phyloP scores from a whole-genome alignment of 1,284 basidiomycete genomes.

The Austroboletus novae-zelandiae region DNA sequence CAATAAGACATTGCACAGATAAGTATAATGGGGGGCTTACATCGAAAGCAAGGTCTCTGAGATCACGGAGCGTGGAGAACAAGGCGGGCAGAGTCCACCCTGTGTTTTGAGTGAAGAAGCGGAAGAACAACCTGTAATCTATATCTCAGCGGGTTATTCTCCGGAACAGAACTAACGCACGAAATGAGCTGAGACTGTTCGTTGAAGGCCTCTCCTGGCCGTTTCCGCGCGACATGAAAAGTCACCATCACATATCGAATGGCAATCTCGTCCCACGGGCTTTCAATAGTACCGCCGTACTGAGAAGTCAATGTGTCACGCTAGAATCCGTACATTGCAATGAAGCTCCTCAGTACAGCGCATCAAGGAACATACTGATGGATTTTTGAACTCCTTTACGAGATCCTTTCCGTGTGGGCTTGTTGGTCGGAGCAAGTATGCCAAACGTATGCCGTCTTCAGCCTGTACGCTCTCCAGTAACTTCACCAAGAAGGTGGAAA shows the following conservation, averaged over 20 bases:
- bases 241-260: slow-evolving; percentile 76
- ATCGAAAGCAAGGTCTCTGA: slow-evolving; percentile 79
- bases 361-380: slow-evolving; percentile 47
- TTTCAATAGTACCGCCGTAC: slow-evolving; percentile 62
- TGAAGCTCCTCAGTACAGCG: background rate
- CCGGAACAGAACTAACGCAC: slow-evolving; percentile 39
- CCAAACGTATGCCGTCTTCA: slow-evolving; percentile 67
- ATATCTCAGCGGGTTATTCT: background rate
- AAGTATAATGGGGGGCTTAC: slow-evolving; percentile 34
- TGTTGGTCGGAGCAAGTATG: slow-evolving; percentile 69
- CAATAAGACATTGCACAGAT: slow-evolving; percentile 1
- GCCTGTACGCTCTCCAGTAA: slow-evolving; percentile 57
- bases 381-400: slow-evolving; percentile 67
- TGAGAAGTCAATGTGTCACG: slow-evolving; percentile 50
- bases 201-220: slow-evolving; percentile 70
- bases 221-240: slow-evolving; percentile 61
- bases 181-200: slow-evolving; percentile 66
- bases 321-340: slow-evolving; percentile 3
- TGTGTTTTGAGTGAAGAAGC: slow-evolving; percentile 73
- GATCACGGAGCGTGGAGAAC: slow-evolving; percentile 76
- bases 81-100: slow-evolving; percentile 82
- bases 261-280: slow-evolving; percentile 80
- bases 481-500: slow-evolving; percentile 59
- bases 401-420: slow-evolving; percentile 72
- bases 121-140: slow-evolving; percentile 63